Conservation (phyloP, 768 basidiomycete species). For the Pleurotus eryngii region DNA sequence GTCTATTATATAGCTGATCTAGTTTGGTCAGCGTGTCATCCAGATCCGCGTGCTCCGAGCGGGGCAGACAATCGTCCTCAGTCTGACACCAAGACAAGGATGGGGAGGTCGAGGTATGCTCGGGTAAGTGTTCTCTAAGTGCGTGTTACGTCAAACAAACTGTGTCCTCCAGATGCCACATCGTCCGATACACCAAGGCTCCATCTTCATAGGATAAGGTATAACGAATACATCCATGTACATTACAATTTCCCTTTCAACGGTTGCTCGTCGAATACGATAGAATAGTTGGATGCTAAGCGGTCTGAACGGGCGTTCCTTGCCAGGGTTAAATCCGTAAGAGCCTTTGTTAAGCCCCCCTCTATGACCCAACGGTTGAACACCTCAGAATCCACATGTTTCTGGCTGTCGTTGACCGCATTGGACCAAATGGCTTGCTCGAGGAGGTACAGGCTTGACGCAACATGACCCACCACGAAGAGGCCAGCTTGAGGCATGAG, state of each 20-base stretch:
- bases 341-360: conserved; percentile 40
- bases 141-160: conserved; percentile 5
- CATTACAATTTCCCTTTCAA: conserved; percentile 16
- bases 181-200: conserved; percentile 45
- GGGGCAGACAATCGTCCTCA: conserved; percentile 42
- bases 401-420: conserved; percentile 18
- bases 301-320: conserved; percentile 21
- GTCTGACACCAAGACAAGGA: conserved; percentile 64
- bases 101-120: conserved; percentile 90
- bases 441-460: conserved; percentile 55
- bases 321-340: conserved; percentile 30
- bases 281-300: conserved; percentile 21
- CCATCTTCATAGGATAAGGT: conserved; percentile 6
- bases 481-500: conserved; percentile 56
- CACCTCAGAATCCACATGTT: conserved; percentile 45
- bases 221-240: conserved; percentile 8
- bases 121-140: conserved; percentile 48
- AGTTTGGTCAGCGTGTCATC: conserved; percentile 48
- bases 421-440: conserved; percentile 69
- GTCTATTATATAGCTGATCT: not conserved
- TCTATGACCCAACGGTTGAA: conserved; percentile 48
- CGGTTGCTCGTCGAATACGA: conserved; percentile 27
- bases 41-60: conserved; percentile 55
- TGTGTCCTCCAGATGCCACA: conserved; percentile 48
- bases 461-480: conserved; percentile 51